Conservation (phyloP, 176 grass and related monocot genomes). For the Tillandsia leiboldiana region DNA sequence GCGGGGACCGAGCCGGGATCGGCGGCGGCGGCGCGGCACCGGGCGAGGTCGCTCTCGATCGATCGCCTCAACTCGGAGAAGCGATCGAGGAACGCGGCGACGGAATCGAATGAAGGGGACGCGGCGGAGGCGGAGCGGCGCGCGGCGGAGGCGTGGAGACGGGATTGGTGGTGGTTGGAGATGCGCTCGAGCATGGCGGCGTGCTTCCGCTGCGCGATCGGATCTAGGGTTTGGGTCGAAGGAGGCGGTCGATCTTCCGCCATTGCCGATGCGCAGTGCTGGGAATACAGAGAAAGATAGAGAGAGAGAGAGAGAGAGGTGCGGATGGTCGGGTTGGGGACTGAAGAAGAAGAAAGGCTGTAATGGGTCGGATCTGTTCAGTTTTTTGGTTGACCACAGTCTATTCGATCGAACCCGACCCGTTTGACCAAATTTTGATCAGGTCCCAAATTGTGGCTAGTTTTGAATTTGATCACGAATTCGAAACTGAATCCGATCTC, state of each 20-base stretch:
- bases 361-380: too few species aligned
- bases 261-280: not conserved
- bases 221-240: not conserved
- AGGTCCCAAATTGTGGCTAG: too few species aligned
- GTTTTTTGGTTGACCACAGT: too few species aligned
- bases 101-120: conserved; percentile 14
- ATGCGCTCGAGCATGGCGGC: conserved; percentile 76
- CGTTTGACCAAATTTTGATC: too few species aligned
- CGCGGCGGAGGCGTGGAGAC: conserved; percentile 6
- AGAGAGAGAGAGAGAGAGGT: not conserved
- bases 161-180: conserved; percentile 29
- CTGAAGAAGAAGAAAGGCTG: too few species aligned
- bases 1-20: not conserved
- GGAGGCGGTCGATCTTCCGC: not conserved
- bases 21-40: conserved; percentile 22
- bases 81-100: conserved; percentile 35
- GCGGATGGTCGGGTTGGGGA: not conserved
- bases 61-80: conserved; percentile 41
- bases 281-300: not conserved
- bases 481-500: too few species aligned
- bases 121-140: conserved; percentile 11
- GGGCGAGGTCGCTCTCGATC: conserved; percentile 48
- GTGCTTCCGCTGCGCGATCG: conserved; percentile 43
- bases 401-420: too few species aligned
- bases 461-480: too few species aligned